These are phyloP conservation scores for Zoysia japonica DNA, from an alignment of 176 grass and related monocot species.

Conservation along the genomic window DNA sequence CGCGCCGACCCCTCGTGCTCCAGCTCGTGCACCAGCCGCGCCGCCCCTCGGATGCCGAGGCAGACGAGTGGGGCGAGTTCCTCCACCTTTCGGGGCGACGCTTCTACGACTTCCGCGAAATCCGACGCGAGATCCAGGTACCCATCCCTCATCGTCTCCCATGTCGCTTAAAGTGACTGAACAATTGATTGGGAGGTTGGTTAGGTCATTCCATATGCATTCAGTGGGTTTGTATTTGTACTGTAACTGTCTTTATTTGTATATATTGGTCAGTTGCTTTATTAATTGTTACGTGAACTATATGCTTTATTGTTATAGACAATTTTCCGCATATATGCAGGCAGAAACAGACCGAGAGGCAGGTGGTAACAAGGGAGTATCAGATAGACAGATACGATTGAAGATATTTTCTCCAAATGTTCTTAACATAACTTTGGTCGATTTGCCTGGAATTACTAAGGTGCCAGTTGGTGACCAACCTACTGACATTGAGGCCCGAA, in stretches of 20 bases:
- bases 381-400: conserved; percentile 89
- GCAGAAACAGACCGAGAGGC: conserved; percentile 90
- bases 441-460: conserved; percentile 98
- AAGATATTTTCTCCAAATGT: conserved; percentile 99
- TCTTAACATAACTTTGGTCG: conserved; percentile 92
- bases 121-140: conserved; percentile 93
- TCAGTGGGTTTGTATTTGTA: neutral
- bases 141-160: neutral
- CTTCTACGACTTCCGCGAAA: conserved; percentile 84
- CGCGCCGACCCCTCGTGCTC: conserved; percentile 85
- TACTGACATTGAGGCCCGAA: conserved; percentile 94
- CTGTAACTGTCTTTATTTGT: too few relatives aligned
- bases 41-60: conserved; percentile 50
- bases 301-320: neutral
- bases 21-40: conserved; percentile 78
- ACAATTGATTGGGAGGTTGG: neutral
- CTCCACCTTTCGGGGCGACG: conserved; percentile 71
- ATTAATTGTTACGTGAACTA: neutral
- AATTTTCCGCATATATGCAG: conserved; percentile 45
- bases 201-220: neutral
- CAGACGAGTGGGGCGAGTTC: conserved; percentile 97
- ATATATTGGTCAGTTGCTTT: too few relatives aligned
- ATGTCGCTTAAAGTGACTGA: neutral
- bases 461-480: conserved; percentile 98
- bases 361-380: conserved; percentile 85